Evolutionary conservation across 73 alveolate species (phyloP), one percentile per base, ranked within the genome.

Genomic region (Uronychia setigera): DNA sequence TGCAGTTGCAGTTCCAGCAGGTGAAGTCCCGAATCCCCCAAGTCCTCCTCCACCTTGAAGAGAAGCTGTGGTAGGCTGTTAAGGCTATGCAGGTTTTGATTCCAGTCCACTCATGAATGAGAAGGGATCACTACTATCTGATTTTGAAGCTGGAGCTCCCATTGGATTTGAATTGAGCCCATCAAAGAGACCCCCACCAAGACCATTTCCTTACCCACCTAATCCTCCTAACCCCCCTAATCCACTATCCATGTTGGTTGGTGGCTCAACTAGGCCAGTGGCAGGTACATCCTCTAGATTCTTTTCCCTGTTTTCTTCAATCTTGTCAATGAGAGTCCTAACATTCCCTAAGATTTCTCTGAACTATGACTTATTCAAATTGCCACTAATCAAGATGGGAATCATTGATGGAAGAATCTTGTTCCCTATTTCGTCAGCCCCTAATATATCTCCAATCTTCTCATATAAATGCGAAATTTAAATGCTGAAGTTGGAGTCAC

Each of bases 381-480:
- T 93, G 33, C 94, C 99, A 14, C 94, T 86, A 29, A 95, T 94
- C 75, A 96, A 87, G 93, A 95, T 91, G 13, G 99, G 97, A 30
- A 96, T 90, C 75, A 96, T 86, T 58, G 94, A 95, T 25, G 99
- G 98, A 32, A 96, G 86, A 30, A 96, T 95, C 87, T 95, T 96
- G 57, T 79, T 79, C 1, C 98, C 98, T 29, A 96, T 96, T 19
- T 95, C 98, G 79, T 96, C 98, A 57, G 87, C 88, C 67, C 96
- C 95, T 32, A 96, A 93, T 13, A 88, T 80, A 35, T 93, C 86
- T 27, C 97, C 95, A 82, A 94, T 93, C 88, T 91, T 94, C 84
- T 93, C 97, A 86, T 96, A 96, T 26, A 96, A 79, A 60, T 91
- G 94, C 32, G 93, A 87, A 77, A 95, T 87, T 28, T 88, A 88